A percentile compares a stretch with the other conserved stretches of the same genome.
These are phyloP conservation scores for Trametes cubensis DNA, from an alignment of 768 basidiomycete species.

Conservation along the genomic window DNA sequence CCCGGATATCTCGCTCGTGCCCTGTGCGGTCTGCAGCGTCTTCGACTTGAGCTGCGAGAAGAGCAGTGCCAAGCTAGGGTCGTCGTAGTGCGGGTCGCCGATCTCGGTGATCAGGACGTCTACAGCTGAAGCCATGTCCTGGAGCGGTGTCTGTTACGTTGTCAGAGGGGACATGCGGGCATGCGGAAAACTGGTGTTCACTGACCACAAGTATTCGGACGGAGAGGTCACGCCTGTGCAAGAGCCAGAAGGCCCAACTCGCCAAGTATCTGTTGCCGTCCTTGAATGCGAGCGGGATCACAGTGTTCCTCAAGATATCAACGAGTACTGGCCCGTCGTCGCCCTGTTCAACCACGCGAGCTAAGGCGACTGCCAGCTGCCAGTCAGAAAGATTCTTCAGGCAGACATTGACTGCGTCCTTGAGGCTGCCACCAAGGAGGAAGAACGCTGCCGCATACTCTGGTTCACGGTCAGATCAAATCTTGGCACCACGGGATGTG, in stretches of 20 bases:
- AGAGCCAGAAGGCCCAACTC: conserved; percentile 95
- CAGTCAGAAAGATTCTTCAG: conserved; percentile 86
- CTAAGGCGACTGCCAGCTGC: conserved; percentile 86
- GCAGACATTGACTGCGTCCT: conserved; percentile 92
- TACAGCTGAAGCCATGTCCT: conserved; percentile 65
- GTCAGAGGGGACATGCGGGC: conserved; percentile 3
- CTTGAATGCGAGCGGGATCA: conserved; percentile 83
- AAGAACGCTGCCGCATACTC: conserved; percentile 99
- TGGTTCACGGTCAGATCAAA: conserved; percentile 36
- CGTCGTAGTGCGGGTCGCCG: conserved; percentile 88
- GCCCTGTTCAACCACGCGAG: conserved; percentile 80
- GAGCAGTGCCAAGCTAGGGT: conserved; percentile 87
- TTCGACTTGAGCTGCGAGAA: conserved; percentile 89
- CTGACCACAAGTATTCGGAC: conserved; percentile 88
- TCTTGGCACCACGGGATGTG: background rate
- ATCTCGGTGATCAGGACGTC: conserved; percentile 62
- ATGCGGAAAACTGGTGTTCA: too few relatives aligned
- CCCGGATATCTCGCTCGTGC: conserved; percentile 88
- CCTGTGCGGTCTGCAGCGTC: conserved; percentile 91
- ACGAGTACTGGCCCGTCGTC: conserved; percentile 79
- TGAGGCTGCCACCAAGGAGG: conserved; percentile 82
- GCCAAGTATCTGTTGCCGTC: conserved; percentile 92
- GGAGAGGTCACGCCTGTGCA: conserved; percentile 84
- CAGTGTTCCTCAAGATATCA: conserved; percentile 68
- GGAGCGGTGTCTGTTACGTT: conserved; percentile 69